Evolutionary conservation across 2,329 filamentous ascomycete genomes (phyloP).

Genomic region (Exserohilum rostratum): DNA sequence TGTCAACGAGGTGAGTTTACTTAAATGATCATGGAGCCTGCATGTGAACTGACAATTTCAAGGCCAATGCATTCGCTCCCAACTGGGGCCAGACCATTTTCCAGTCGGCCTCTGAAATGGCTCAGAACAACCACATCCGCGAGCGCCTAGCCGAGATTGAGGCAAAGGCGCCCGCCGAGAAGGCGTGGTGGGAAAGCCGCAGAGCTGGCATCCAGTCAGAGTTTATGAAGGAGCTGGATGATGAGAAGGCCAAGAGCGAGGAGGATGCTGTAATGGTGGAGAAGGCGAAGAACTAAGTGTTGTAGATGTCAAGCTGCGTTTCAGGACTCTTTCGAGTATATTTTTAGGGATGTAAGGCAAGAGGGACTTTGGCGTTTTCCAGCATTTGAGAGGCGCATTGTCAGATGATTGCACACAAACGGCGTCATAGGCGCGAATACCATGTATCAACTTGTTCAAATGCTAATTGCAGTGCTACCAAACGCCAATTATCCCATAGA

Average conservation of each 20-base stretch:
- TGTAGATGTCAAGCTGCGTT: background rate
- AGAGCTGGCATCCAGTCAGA: slow-evolving; percentile 73
- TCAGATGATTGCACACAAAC: background rate
- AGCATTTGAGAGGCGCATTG: slow-evolving; percentile 14
- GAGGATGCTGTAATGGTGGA: slow-evolving; percentile 27
- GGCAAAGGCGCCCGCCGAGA: slow-evolving; percentile 72
- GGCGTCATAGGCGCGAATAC: slow-evolving; percentile 2
- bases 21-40: background rate
- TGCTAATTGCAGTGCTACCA: slow-evolving; percentile 39
- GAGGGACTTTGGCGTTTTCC: slow-evolving; percentile 6
- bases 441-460: slow-evolving; percentile 16
- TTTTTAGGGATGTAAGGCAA: background rate
- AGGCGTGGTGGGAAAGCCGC: slow-evolving; percentile 91
- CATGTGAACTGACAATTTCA: slow-evolving; percentile 12
- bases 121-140: slow-evolving; percentile 79
- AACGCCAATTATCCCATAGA: slow-evolving; percentile 39
- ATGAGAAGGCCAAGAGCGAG: slow-evolving; percentile 50
- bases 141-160: slow-evolving; percentile 77
- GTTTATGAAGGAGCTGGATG: slow-evolving; percentile 85
- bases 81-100: slow-evolving; percentile 96
- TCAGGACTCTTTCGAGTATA: background rate
- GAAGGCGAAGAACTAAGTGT: slow-evolving; percentile 3
- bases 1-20: slow-evolving; percentile 77
- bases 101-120: slow-evolving; percentile 96
- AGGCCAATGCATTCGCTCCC: slow-evolving; percentile 89